Percentiles rank a stretch among this genome's conserved stretches.
Conservation (phyloP, 768 basidiomycete genomes). For the Paxillus ammoniavirescens region DNA sequence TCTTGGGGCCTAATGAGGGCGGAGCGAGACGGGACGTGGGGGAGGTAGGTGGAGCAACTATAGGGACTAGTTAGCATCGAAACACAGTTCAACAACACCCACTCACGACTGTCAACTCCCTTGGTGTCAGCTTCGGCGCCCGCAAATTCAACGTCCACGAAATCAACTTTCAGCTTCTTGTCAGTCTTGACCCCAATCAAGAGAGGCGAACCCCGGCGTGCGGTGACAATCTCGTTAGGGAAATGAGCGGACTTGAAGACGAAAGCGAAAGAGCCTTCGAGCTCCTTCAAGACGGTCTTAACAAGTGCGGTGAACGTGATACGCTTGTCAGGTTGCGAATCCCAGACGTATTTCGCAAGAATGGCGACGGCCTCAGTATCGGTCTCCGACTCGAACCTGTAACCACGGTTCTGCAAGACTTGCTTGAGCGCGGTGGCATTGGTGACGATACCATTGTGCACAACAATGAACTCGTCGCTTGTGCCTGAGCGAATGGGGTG, state of each 20-base stretch:
- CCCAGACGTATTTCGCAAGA: slow-evolving; percentile 94
- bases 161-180: slow-evolving; percentile 99
- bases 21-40: slow-evolving; percentile 68
- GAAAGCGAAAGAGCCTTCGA: slow-evolving; percentile 98
- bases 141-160: slow-evolving; percentile 96
- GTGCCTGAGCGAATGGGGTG: slow-evolving; percentile 90
- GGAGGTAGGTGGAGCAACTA: slow-evolving; percentile 49
- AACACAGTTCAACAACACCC: neutral
- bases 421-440: slow-evolving; percentile 85
- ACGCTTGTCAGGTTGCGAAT: slow-evolving; percentile 84
- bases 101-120: slow-evolving; percentile 41
- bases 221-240: slow-evolving; percentile 94
- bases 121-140: slow-evolving; percentile 62
- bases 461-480: slow-evolving; percentile 81
- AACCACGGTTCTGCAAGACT: slow-evolving; percentile 95
- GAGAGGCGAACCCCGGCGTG: slow-evolving; percentile 95
- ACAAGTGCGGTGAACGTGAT: slow-evolving; percentile 87
- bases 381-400: slow-evolving; percentile 91
- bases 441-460: slow-evolving; percentile 99
- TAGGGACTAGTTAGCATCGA: slow-evolving; percentile 3
- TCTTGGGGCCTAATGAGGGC: slow-evolving; percentile 59
- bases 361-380: slow-evolving; percentile 98
- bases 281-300: slow-evolving; percentile 95
- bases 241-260: slow-evolving; percentile 97
- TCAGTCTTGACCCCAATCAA: slow-evolving; percentile 99